Percentiles rank a stretch among this genome's conserved stretches.
phyloP scores from a whole-genome alignment of 331 rosid genomes.

The Stylosanthes scabra region DNA sequence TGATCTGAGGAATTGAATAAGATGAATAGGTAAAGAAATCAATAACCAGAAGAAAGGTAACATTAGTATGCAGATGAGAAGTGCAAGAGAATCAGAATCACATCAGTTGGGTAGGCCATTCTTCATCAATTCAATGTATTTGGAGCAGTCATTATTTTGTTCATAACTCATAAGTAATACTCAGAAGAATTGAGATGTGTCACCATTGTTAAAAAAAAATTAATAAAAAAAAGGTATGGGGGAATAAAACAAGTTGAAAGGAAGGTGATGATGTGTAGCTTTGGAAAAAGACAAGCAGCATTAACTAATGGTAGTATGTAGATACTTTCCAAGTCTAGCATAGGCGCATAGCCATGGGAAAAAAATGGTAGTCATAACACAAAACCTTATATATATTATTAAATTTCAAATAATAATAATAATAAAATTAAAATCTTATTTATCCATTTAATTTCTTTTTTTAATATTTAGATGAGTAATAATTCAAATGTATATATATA shows the following conservation, averaged over 20 bases:
- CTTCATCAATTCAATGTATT: constrained; percentile 15
- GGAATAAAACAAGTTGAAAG: not conserved
- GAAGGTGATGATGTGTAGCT: not conserved
- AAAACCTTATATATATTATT: not conserved
- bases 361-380: constrained; percentile 26
- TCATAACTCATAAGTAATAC: constrained; percentile 16
- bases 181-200: constrained; percentile 8
- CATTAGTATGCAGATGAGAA: constrained; percentile 26
- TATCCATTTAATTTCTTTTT: no score
- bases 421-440: no score
- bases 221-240: not conserved
- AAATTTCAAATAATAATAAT: not conserved
- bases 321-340: not conserved
- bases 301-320: not conserved
- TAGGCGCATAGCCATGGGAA: not conserved
- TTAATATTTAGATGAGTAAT: no score
- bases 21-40: constrained; percentile 19
- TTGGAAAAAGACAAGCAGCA: constrained; percentile 11
- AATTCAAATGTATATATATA: no score
- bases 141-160: constrained; percentile 31
- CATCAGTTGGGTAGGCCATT: constrained; percentile 23
- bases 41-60: constrained; percentile 34
- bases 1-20: constrained; percentile 4
- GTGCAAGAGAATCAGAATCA: constrained; percentile 31
- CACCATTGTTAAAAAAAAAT: not conserved